Evolutionary conservation across 225 moss, liverwort and hornwort species (phyloP), one percentile per base, ranked within the genome.

Genomic region (Polytrichum commune): DNA sequence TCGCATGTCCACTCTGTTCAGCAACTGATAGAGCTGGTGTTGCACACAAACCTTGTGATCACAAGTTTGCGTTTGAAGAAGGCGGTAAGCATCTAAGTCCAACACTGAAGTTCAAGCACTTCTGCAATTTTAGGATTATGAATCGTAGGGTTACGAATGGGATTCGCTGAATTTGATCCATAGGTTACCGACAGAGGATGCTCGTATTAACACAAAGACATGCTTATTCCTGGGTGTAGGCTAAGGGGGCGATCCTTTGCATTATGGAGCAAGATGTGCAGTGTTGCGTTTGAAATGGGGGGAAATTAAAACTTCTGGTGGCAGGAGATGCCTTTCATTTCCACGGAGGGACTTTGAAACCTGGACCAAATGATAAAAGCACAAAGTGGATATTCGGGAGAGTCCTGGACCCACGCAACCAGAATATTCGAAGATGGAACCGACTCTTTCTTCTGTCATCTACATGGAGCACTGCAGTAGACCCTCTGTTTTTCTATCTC

Each of bases 401-500:
- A 78, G 89, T 83, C 8, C 26, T 89, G 27, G 85, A 89, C 69
- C 89, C 89, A 22, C 71, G 85, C 23, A 81, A 81, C 64, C 75
- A 58, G 65, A 5, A 69, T 25, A 73, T 89, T 7, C 82, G 80
- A 25, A 69, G 33, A 8, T 85, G 83, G 82, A 89, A 89, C 60
- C 76, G 83, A 35, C 5, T 78, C 0, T 85, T 89, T 28, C 74
- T 89, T 18, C 46, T 89, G 7, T 70, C 73, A 9, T 85, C 80
- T 46, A 30, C 78, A 19, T 33, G 66, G 29, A 81, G 80, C 18
- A 70, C 63, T 22, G 77, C 83, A 58, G 27, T 89, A 28, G 89
- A 89, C 38, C 85, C 89, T 9, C 64, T 89, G 28, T 89, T 89
- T 69, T 64, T 89, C 5, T 89, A 85, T 27, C 58, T 83, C 4